Evolutionary conservation across 2,329 filamentous ascomycete species (phyloP).

Genomic region (Aspergillus luchuensis): DNA sequence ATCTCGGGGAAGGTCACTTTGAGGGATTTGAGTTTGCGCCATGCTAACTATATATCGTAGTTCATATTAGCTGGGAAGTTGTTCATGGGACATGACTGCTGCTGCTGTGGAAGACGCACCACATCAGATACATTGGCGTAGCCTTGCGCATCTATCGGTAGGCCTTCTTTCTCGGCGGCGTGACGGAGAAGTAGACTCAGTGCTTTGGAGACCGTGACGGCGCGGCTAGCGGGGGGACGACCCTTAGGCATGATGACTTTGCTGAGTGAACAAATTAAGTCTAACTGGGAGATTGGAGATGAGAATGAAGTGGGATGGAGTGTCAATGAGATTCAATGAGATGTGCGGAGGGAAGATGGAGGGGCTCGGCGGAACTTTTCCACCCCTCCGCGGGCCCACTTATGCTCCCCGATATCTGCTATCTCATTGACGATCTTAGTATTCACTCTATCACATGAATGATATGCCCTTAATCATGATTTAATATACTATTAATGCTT

Average conservation of each 20-base stretch:
- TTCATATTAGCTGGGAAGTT: not conserved
- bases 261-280: too few relatives aligned
- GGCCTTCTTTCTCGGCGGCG: slow-evolving; percentile 61
- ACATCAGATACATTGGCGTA: slow-evolving; percentile 63
- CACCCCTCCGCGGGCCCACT: not conserved
- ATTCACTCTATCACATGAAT: too few relatives aligned
- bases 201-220: slow-evolving; percentile 45
- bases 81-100: not conserved
- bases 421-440: too few relatives aligned
- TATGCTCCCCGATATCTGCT: not conserved
- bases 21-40: slow-evolving; percentile 65
- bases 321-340: not conserved
- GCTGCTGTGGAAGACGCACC: slow-evolving; percentile 43
- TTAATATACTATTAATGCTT: too few relatives aligned
- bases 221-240: slow-evolving; percentile 27
- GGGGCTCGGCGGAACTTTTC: not conserved
- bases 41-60: slow-evolving; percentile 50
- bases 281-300: not conserved
- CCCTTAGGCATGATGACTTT: slow-evolving; percentile 9
- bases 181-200: slow-evolving; percentile 58
- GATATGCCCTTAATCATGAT: too few relatives aligned
- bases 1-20: slow-evolving; percentile 77
- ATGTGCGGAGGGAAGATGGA: not conserved
- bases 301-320: not conserved
- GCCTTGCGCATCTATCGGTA: slow-evolving; percentile 60